These are phyloP conservation scores for Ogataea philodendri DNA, from an alignment of 805 yeast species.

Conservation along the genomic window DNA sequence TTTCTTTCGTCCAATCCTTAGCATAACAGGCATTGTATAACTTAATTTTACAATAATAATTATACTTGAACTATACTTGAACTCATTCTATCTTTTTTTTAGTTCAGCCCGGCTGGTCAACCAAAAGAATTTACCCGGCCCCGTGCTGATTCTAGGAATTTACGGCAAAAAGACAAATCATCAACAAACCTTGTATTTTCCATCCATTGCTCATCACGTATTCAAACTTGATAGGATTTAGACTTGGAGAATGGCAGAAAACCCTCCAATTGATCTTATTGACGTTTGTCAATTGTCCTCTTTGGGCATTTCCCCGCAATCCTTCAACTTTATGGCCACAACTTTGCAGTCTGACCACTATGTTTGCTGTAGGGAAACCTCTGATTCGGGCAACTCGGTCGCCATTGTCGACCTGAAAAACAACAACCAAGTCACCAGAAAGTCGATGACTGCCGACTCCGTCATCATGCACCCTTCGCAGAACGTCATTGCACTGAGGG, in stretches of 20 bases:
- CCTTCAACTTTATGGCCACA: conserved; percentile 89
- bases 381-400: conserved; percentile 74
- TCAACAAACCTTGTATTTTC: conserved; percentile 11
- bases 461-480: conserved; percentile 95
- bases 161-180: conserved; percentile 20
- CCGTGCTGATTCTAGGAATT: conserved; percentile 4
- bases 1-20: conserved; percentile 3
- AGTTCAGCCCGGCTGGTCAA: too few relatives aligned
- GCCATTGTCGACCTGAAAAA: conserved; percentile 85
- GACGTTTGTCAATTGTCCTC: conserved; percentile 87
- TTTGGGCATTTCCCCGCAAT: conserved; percentile 79
- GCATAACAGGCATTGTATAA: conserved; percentile 4
- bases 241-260: conserved; percentile 44
- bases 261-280: conserved; percentile 92
- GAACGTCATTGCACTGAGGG: conserved; percentile 88
- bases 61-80: too few relatives aligned
- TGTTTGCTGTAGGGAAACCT: conserved; percentile 73
- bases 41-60: not conserved
- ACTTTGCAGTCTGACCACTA: conserved; percentile 92
- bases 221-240: conserved; percentile 9
- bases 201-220: conserved; percentile 8
- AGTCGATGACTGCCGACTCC: conserved; percentile 95
- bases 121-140: conserved; percentile 19
- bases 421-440: conserved; percentile 76
- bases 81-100: too few relatives aligned